These are phyloP conservation scores for Colletotrichum orbiculare DNA, from an alignment of 2,329 filamentous ascomycete genomes.

Conservation along the genomic window DNA sequence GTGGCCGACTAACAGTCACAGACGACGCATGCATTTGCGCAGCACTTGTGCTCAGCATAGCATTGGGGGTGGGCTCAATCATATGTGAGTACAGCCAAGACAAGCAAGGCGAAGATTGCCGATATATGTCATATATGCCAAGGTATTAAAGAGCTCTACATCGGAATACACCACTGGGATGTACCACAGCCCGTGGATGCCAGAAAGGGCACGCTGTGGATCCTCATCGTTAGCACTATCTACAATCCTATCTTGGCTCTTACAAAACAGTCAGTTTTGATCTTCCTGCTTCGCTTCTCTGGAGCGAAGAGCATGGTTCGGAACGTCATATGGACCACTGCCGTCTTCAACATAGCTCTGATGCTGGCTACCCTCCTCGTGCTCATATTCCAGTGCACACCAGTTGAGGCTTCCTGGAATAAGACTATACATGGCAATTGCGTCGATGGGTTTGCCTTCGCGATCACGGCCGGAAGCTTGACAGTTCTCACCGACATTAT, in stretches of 20 bases:
- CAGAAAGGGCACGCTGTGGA: constrained; percentile 40
- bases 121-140: not conserved
- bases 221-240: constrained; percentile 45
- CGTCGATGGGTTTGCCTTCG: constrained; percentile 31
- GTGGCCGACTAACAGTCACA: not conserved
- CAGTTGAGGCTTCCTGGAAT: constrained; percentile 47
- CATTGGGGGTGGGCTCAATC: constrained; percentile 1
- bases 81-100: not conserved
- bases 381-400: constrained; percentile 53
- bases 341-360: constrained; percentile 44
- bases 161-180: constrained; percentile 13
- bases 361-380: constrained; percentile 50
- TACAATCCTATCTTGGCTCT: constrained; percentile 49
- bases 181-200: constrained; percentile 1
- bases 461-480: constrained; percentile 47
- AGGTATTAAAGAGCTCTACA: constrained; percentile 12
- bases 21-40: constrained; percentile 13
- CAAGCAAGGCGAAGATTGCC: not conserved
- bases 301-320: constrained; percentile 43
- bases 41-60: constrained; percentile 2
- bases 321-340: constrained; percentile 40
- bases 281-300: constrained; percentile 47
- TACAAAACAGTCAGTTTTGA: constrained; percentile 48
- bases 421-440: not conserved
- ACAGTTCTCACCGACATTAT: constrained; percentile 55